Base-by-base conservation (phyloP, 176 grass and related monocot genomes). In the Saccharum spontaneum region DNA sequence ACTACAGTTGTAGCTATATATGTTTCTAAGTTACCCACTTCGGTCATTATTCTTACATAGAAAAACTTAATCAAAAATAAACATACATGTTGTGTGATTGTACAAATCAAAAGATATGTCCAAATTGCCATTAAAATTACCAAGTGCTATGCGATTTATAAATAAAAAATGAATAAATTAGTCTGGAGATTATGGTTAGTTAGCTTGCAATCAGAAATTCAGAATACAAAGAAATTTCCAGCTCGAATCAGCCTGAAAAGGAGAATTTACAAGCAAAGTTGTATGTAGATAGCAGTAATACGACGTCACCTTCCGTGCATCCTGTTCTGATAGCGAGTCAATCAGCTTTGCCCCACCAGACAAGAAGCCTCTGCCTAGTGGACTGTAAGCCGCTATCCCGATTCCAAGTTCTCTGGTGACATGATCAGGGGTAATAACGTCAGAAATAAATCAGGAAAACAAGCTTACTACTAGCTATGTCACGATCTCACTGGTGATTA, bases 371-470 rank as follows among this genome's bases (percentile, higher is more conserved):
- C 90, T 67, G 11, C 93, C 93, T 4, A 95, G 49, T 52, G 90
- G 90, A 67, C 90, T 89, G 38, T 95, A 95, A 18, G 94, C 86
- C n/a, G 93, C 90, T 18, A 95, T 95, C 70, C 90, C 88, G 50
- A 95, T 95, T 4, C 90, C 88, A 62, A 93, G 90, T 14, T 95
- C 90, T 52, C 90, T 93, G 76, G 41, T 55, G 6, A 1, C 8
- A 6, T 28, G 5, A 83, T 39, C 1, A 30, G n/a, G 45, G 55
- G 20, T 3, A 57, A 57, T 60, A 10, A 60, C 17, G 6, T 57
- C 20, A 60, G 4, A 62, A 62, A 80, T 7, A 61, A 81, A 84
- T 68, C 17, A 67, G 22, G 71, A 83, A 80, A 83, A 70, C 41
- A 26, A 55, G 16, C 18, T 14, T 63, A 16, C 5, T 5, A 57